phyloP scores from a whole-genome alignment of 352 stramenopile genomes.

The Phytophthora sp. region DNA sequence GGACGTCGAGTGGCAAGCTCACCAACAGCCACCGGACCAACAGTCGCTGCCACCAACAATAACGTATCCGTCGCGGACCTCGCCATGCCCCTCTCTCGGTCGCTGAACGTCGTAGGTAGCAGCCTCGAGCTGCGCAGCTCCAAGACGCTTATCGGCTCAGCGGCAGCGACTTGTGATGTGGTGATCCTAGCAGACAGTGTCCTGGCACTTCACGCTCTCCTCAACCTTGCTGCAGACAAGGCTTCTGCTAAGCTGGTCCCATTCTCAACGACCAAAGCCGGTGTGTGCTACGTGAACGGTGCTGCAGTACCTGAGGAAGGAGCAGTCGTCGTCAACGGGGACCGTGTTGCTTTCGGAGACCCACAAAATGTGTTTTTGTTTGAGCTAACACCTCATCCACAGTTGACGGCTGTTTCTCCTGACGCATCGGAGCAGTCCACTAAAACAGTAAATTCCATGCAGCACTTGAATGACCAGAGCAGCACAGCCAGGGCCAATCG shows the following conservation, averaged over 20 bases:
- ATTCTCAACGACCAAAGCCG: slow-evolving; percentile 44
- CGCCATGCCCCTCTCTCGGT: slow-evolving; percentile 56
- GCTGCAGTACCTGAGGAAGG: slow-evolving; percentile 45
- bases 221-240: slow-evolving; percentile 49
- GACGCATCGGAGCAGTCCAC: not conserved
- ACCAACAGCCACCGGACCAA: slow-evolving; percentile 17
- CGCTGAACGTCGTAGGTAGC: not conserved
- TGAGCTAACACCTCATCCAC: slow-evolving; percentile 35
- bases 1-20: not conserved
- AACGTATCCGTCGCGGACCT: too few species aligned
- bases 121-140: slow-evolving; percentile 58
- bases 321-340: slow-evolving; percentile 57
- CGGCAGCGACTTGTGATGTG: slow-evolving; percentile 56
- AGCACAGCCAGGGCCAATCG: not conserved
- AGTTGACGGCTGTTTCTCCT: not conserved
- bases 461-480: slow-evolving; percentile 3
- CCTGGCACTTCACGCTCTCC: slow-evolving; percentile 62
- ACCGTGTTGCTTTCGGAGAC: slow-evolving; percentile 62
- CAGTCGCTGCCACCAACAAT: slow-evolving; percentile 4
- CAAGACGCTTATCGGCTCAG: slow-evolving; percentile 65
- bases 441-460: slow-evolving; percentile 7
- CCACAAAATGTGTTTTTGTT: slow-evolving; percentile 57
- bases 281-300: slow-evolving; percentile 63
- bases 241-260: slow-evolving; percentile 53
- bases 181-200: slow-evolving; percentile 48